Conservation (phyloP, 192 early-diverging fungal genomes). For the Rhizoclosmatium sp. region DNA sequence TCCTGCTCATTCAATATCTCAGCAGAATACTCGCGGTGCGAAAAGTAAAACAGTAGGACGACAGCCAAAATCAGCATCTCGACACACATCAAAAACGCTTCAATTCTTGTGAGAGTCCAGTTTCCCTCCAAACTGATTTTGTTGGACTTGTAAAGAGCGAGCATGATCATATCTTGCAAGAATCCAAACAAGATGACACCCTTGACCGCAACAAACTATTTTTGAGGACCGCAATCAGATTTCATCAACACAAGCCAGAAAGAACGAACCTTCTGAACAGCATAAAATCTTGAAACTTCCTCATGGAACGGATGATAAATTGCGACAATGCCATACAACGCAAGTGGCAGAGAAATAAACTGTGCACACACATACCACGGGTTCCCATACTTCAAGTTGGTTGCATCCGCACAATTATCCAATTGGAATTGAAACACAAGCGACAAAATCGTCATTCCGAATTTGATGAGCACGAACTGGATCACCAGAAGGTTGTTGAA, state of each 20-base stretch:
- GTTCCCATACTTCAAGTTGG: slow-evolving; percentile 8
- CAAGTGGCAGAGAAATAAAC: slow-evolving; percentile 5
- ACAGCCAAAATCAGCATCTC: slow-evolving; percentile 13
- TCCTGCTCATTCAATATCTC: no score
- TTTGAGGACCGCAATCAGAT: neutral
- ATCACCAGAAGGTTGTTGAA: neutral
- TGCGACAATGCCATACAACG: neutral
- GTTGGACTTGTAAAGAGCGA: neutral
- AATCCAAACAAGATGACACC: slow-evolving; percentile 19
- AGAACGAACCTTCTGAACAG: slow-evolving; percentile 7
- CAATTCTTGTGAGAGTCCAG: slow-evolving; percentile 11
- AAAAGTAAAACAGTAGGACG: slow-evolving; percentile 6
- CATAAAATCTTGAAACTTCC: neutral
- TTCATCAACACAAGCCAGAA: neutral
- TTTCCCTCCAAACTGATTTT: neutral
- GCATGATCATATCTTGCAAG: slow-evolving; percentile 8
- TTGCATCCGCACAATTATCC: neutral
- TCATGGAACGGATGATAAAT: neutral
- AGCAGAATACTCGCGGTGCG: neutral
- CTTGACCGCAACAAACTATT: slow-evolving; percentile 4
- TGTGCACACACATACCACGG: neutral
- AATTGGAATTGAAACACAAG: neutral
- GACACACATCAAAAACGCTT: slow-evolving; percentile 7
- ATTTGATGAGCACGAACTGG: slow-evolving; percentile 17
- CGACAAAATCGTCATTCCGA: neutral